Conservation (phyloP, 78 protist genomes). For the Speleostelium caveatum region DNA sequence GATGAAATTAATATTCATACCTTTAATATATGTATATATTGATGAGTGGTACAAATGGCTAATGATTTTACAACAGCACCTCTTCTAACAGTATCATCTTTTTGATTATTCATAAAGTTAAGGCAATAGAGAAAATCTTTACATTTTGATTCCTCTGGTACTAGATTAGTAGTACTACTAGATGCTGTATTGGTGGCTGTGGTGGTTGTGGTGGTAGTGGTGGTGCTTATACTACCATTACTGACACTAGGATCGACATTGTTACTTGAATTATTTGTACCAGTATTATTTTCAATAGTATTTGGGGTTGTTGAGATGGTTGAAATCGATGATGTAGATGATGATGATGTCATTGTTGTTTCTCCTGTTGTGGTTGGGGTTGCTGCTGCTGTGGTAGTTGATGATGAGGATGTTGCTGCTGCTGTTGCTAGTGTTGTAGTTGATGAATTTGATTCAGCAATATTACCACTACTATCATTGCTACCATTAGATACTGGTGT, state of each 20-base stretch:
- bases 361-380: not conserved
- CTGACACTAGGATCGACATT: not conserved
- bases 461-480: not conserved
- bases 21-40: slow-evolving; percentile 82
- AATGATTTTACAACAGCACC: slow-evolving; percentile 88
- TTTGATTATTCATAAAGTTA: slow-evolving; percentile 80
- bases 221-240: not conserved
- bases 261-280: not conserved
- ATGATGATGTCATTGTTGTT: not conserved
- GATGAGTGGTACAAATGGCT: slow-evolving; percentile 87
- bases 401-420: not conserved
- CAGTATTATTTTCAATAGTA: not conserved
- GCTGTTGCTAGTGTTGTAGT: not conserved
- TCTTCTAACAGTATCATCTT: slow-evolving; percentile 68
- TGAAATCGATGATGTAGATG: not conserved
- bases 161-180: too few relatives aligned
- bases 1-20: slow-evolving; percentile 14
- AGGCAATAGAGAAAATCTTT: slow-evolving; percentile 88
- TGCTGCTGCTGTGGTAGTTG: not conserved
- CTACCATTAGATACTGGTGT: not conserved
- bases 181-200: not conserved
- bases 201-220: not conserved
- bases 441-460: not conserved
- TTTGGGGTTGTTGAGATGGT: not conserved
- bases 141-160: slow-evolving; percentile 24